Evolutionary conservation across 2,329 filamentous ascomycete genomes (phyloP), one percentile per base, ranked within the genome.

Genomic region (Arthrobotrys megalospora): DNA sequence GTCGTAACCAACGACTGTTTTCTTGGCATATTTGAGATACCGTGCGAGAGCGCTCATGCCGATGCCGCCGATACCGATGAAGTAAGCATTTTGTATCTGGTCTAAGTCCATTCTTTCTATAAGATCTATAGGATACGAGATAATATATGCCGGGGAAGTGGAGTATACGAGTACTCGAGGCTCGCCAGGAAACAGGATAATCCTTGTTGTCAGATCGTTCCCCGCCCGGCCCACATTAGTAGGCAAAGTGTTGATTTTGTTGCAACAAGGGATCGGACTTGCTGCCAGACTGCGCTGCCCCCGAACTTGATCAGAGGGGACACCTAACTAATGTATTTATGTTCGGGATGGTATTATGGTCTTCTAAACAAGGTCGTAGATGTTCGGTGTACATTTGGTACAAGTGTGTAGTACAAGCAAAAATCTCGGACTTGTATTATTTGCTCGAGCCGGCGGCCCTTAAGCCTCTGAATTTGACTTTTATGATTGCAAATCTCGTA

Each of bases 51-150:
- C 62, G 28, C 62, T 66, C 62, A 66, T 66, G 21, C 62, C 62
- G 11, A 66, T 66, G 12, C 62, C 62, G 45, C 62, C 62, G 19
- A 66, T 52, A 6, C 62, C 62, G 8, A 66, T 66, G 32, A 66
- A 66, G 32, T 66, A 66, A 12, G 24, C 62, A 52, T 66, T 66
- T 21, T 66, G 8, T 3, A 66, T 38, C 11, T 60, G 55, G 19
- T 11, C n/a, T 16, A 41, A 10, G 11, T 60, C 55, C 55, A 60
- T 60, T 60, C 4, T 43, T 1, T 41, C 12, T 11, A 7, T 34
- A 6, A 24, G 19, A n/a, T n/a, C 5, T 28, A 28, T 28, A 28
- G 5, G 24, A 28, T 28, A 28, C 24, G 2, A 28, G 24, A 28
- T 28, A 28, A 28, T n/a, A n/a, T n/a, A n/a, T 28, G 24, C 5